Evolutionary conservation across 2,329 filamentous ascomycete species (phyloP).

Genomic region (Beauveria sp.): DNA sequence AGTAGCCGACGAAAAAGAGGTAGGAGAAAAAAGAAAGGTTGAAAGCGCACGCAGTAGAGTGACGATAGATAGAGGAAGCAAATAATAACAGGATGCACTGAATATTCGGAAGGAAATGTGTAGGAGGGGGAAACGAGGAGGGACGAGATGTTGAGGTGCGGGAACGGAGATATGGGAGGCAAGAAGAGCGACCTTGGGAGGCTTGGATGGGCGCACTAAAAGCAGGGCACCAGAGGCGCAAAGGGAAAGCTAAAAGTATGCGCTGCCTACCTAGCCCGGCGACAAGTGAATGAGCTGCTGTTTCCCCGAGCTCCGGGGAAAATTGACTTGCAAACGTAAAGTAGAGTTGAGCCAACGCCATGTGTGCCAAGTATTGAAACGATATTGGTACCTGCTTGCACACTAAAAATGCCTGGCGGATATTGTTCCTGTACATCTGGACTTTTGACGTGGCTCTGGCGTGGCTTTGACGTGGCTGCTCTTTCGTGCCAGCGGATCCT

Average conservation of each 20-base stretch:
- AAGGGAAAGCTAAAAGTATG: neutral
- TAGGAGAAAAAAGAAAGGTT: neutral
- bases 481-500: neutral
- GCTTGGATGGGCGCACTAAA: neutral
- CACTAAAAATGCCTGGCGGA: neutral
- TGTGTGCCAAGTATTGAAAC: neutral
- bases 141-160: slow-evolving; percentile 11
- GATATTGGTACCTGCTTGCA: neutral
- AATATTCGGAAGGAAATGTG: neutral
- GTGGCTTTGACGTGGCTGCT: neutral
- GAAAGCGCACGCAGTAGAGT: neutral
- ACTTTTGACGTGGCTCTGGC: neutral
- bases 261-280: neutral
- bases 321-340: neutral
- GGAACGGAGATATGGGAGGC: slow-evolving; percentile 7
- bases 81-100: neutral
- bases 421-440: neutral
- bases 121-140: neutral
- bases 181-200: neutral
- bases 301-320: neutral
- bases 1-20: neutral
- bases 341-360: too few relatives aligned
- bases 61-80: neutral
- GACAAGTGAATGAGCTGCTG: neutral
- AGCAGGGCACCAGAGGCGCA: neutral